A percentile compares a stretch with the other conserved stretches of the same genome.
phyloP scores from a whole-genome alignment of 2,329 filamentous ascomycete genomes.

The Cylindrodendrum hubeiense region DNA sequence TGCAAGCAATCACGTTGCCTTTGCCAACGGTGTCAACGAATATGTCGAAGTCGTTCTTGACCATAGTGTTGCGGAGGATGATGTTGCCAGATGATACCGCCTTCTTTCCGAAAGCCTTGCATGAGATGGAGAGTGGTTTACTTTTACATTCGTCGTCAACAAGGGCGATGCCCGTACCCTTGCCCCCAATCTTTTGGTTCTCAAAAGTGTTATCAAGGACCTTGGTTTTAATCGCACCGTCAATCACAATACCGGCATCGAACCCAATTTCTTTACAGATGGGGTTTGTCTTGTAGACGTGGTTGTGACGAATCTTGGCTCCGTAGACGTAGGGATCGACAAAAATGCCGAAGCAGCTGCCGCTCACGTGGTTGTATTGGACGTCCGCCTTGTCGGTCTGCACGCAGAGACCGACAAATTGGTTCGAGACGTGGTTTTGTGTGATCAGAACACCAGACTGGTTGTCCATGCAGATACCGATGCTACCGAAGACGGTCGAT shows the following conservation, averaged over 20 bases:
- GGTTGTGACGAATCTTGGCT: slow-evolving; percentile 47
- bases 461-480: slow-evolving; percentile 52
- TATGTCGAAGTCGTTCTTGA: neutral
- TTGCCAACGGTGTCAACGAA: neutral
- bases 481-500: slow-evolving; percentile 33
- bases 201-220: neutral
- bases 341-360: slow-evolving; percentile 47
- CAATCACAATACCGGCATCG: neutral
- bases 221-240: neutral
- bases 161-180: neutral
- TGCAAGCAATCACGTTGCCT: neutral
- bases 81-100: neutral
- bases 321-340: slow-evolving; percentile 47
- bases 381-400: slow-evolving; percentile 49
- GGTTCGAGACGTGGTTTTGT: slow-evolving; percentile 46
- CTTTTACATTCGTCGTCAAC: neutral
- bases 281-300: neutral
- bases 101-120: neutral
- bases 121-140: neutral
- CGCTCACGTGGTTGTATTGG: slow-evolving; percentile 47
- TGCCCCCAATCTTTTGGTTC: neutral
- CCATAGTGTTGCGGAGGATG: neutral
- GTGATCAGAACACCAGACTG: slow-evolving; percentile 40
- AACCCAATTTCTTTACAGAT: neutral
- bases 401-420: slow-evolving; percentile 49